Conservation (phyloP, 139 green algal species). For the Chlamydomonas incerta region DNA sequence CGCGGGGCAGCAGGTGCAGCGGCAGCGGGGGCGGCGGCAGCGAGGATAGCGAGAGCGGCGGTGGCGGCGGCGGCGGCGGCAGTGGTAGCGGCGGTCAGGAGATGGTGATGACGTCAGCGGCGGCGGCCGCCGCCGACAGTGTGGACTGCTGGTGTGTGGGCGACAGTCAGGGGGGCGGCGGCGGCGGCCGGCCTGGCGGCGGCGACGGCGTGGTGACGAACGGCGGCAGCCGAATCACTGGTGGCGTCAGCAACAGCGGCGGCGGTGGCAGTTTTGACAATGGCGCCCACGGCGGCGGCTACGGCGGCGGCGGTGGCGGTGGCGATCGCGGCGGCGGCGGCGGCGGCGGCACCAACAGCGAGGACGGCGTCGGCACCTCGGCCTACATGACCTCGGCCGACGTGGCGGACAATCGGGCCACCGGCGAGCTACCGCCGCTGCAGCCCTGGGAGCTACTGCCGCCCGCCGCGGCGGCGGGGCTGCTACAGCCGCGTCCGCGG, state of each 20-base stretch:
- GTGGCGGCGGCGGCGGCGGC: no score
- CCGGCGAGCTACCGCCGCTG: conserved; percentile 32
- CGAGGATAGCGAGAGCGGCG: no score
- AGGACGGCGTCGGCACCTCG: background rate
- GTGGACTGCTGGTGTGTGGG: background rate
- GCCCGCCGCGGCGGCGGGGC: background rate
- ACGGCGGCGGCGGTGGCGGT: background rate
- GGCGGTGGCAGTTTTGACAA: no score
- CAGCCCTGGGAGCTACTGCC: background rate
- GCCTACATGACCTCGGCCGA: conserved; percentile 19
- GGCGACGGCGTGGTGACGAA: background rate
- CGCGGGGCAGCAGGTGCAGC: background rate
- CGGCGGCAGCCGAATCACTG: background rate
- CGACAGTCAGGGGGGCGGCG: no score
- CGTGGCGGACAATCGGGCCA: background rate
- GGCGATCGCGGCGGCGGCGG: background rate
- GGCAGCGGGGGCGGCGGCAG: background rate
- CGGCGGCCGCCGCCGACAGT: background rate
- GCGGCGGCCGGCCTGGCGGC: no score
- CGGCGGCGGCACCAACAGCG: background rate
- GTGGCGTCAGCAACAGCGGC: background rate
- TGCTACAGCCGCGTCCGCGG: no score
- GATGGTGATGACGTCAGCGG: background rate
- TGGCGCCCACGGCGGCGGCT: background rate
- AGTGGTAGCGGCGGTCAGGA: background rate